Base-by-base conservation (phyloP, 1,284 basidiomycete species). In the Singerocomus rubriflavus region DNA sequence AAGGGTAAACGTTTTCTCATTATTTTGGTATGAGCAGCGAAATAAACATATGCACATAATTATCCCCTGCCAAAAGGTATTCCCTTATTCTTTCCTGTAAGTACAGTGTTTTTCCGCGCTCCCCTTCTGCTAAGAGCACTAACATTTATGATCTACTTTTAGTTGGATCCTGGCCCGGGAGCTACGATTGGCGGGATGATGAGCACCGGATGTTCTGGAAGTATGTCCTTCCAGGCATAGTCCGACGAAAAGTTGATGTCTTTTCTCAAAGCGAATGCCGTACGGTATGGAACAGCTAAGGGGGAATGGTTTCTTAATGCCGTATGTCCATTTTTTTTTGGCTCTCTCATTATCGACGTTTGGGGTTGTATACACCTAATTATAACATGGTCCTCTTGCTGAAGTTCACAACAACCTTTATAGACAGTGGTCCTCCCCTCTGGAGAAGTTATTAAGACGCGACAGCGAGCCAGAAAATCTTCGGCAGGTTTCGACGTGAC, bases 171-270 rank as follows among this genome's bases (percentile, higher is more conserved):
- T 10, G 85, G 76, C 1, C 85, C 84, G 2, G 78, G 79, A 21
- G 93, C 93, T 1, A 93, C 91, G 0, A 85, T 97, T 32, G 94
- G 93, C 27, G 95, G 94, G 0, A 97, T 98, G 92, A 76, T 92
- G 26, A 87, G 86, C 44, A 94, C 88, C 0, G 88, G 89, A 0
- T 89, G 86, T 62, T 88, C 84, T 17, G 87, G 86, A 57, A 87
- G 86, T 88, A 62, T 47, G 84, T 46, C 48, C 13, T 25, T 39
- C 31, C 44, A 48, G 38, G 2, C 17, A 52, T 27, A 39, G 26
- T 53, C 10, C 25, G 29, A 42, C 35, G 29, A 26, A 30, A 13
- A 39, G 14, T 48, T 48, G 35, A 53, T 35, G 14, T 35, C 36
- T 3, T 21, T 34, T 49, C 33, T 44, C 34, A 68, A 73, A 75